These are phyloP conservation scores for Hyaloscypha finlandica DNA, from an alignment of 495 filamentous ascomycete species.

Conservation along the genomic window DNA sequence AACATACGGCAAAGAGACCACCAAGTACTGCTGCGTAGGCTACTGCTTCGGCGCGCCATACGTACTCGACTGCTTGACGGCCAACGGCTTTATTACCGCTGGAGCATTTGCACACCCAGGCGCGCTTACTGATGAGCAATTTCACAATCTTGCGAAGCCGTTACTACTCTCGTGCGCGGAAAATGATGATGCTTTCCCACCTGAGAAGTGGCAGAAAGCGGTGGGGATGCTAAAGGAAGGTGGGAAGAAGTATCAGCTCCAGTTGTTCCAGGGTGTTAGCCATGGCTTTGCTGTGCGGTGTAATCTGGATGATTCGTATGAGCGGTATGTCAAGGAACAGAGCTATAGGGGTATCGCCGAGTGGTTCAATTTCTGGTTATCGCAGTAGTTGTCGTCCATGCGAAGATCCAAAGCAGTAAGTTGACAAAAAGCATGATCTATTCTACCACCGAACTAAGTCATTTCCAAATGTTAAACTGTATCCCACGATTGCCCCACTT, in stretches of 20 bases:
- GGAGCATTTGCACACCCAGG: constrained; percentile 47
- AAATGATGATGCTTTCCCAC: constrained; percentile 61
- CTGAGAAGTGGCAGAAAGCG: constrained; percentile 58
- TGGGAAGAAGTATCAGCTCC: constrained; percentile 60
- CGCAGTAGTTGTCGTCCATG: constrained; percentile 14
- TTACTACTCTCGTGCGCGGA: constrained; percentile 44
- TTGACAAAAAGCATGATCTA: too few species aligned
- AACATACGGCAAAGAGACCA: constrained; percentile 35
- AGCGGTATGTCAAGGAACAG: constrained; percentile 42
- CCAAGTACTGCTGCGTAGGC: constrained; percentile 42
- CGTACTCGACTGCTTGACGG: constrained; percentile 37
- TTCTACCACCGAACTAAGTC: too few species aligned
- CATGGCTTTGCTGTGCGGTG: constrained; percentile 66
- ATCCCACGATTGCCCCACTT: too few species aligned
- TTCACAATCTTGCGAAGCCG: constrained; percentile 26
- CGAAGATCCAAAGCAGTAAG: neutral
- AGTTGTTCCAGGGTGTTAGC: constrained; percentile 60
- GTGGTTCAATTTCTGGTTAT: constrained; percentile 45
- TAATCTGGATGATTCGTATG: constrained; percentile 50
- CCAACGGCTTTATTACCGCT: constrained; percentile 28
- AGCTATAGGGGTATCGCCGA: constrained; percentile 37
- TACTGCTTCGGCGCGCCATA: constrained; percentile 49
- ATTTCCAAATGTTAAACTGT: too few species aligned
- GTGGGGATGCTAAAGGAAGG: constrained; percentile 59
- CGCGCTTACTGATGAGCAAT: constrained; percentile 41